A percentile compares a stretch with the other conserved stretches of the same genome.
phyloP scores from a whole-genome alignment of 1,284 basidiomycete genomes.

The Rhizopogon parksii region DNA sequence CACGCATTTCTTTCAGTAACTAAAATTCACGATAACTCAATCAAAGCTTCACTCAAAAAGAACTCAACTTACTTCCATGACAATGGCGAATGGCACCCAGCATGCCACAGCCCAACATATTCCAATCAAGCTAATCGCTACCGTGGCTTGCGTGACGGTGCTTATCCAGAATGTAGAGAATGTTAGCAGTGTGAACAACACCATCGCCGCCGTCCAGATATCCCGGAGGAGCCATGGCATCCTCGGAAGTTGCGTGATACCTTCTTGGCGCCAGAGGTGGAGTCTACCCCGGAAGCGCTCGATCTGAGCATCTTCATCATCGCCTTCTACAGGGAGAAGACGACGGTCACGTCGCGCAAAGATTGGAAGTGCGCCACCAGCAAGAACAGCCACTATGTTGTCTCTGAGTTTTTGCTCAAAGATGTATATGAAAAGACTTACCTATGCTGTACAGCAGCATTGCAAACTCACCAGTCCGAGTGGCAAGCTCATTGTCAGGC shows the following conservation, averaged over 20 bases:
- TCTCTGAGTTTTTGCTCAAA: constrained; percentile 7
- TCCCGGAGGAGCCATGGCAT: constrained; percentile 88
- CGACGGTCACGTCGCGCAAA: constrained; percentile 74
- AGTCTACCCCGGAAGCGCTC: constrained; percentile 63
- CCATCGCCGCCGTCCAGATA: constrained; percentile 83
- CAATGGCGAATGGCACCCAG: constrained; percentile 88
- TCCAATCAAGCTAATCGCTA: constrained; percentile 78
- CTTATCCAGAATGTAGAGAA: constrained; percentile 79
- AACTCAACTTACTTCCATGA: constrained; percentile 71
- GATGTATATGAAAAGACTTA: constrained; percentile 27
- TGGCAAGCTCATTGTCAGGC: constrained; percentile 76
- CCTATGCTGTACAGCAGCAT: constrained; percentile 88
- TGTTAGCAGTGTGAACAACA: constrained; percentile 74
- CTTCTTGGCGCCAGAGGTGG: constrained; percentile 78
- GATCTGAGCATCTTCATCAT: constrained; percentile 69
- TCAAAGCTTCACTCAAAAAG: background rate
- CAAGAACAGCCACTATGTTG: constrained; percentile 72
- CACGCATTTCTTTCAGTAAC: constrained; percentile 76
- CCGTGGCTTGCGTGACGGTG: constrained; percentile 72
- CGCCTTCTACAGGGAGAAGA: constrained; percentile 62
- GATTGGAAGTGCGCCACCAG: constrained; percentile 79
- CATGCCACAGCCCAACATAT: constrained; percentile 94
- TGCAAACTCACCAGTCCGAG: constrained; percentile 81
- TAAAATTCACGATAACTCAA: constrained; percentile 23
- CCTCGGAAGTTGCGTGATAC: constrained; percentile 65